These are phyloP conservation scores for Urochloa ruziziensis DNA, from an alignment of 176 grass and related monocot genomes.

Conservation along the genomic window DNA sequence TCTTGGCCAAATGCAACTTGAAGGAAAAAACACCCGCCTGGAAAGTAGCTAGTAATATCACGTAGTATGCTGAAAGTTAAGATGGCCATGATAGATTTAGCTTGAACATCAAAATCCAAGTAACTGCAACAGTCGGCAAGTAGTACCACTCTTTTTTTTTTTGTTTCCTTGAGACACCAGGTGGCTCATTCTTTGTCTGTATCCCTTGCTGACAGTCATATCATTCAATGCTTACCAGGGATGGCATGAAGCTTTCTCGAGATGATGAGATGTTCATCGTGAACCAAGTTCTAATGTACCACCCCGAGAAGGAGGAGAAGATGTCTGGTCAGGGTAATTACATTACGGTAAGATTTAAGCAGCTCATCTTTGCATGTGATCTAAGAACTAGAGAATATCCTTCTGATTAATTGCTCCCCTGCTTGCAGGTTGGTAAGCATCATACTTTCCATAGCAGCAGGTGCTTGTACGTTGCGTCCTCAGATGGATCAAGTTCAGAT, in stretches of 20 bases:
- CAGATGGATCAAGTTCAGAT: conserved; percentile 21
- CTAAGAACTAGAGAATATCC: background rate
- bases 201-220: background rate
- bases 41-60: conserved; percentile 5
- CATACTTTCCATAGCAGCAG: conserved; percentile 33
- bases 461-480: conserved; percentile 45
- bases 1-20: background rate
- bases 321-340: conserved; percentile 35
- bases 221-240: conserved; percentile 16
- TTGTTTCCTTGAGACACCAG: conserved; percentile 2
- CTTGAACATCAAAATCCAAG: background rate
- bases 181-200: background rate
- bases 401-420: conserved; percentile 6
- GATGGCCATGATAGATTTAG: background rate
- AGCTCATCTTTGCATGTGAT: conserved; percentile 12
- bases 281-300: conserved; percentile 41
- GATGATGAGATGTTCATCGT: conserved; percentile 35
- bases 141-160: background rate
- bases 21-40: background rate
- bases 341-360: conserved; percentile 40
- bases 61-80: conserved; percentile 13
- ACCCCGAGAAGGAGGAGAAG: conserved; percentile 54
- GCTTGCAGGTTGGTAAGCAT: conserved; percentile 37
- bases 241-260: conserved; percentile 29
- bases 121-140: background rate